phyloP scores from a whole-genome alignment of 352 stramenopile genomes.

The Phytophthora pini region DNA sequence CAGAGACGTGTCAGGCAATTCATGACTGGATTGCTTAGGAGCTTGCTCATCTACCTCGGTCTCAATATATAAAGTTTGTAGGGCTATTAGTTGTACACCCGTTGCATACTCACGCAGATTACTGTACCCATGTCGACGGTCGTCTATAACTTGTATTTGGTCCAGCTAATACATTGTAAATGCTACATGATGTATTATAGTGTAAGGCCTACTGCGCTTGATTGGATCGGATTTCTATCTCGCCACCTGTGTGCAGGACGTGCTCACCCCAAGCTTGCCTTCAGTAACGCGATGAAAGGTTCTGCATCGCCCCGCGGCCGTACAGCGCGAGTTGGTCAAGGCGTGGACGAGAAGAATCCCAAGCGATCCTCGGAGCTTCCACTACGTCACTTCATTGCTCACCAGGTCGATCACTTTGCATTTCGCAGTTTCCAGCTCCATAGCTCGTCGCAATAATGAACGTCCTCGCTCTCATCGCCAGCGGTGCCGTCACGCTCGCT shows the following conservation, averaged over 20 bases:
- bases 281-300: conserved; percentile 3
- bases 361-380: conserved; percentile 4
- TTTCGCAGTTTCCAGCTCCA: conserved; percentile 24
- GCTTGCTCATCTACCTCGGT: too few relatives aligned
- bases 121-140: too few relatives aligned
- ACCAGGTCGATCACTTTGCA: neutral
- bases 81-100: too few relatives aligned
- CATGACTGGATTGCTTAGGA: too few relatives aligned
- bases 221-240: conserved; percentile 24
- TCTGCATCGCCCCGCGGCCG: neutral
- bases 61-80: too few relatives aligned
- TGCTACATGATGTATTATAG: too few relatives aligned
- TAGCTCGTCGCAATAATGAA: conserved; percentile 25
- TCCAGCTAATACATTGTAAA: too few relatives aligned
- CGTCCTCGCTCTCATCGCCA: conserved; percentile 17
- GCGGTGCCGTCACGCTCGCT: conserved; percentile 11
- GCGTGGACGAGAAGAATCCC: conserved; percentile 6
- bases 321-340: conserved; percentile 7
- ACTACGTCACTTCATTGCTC: neutral
- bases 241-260: conserved; percentile 24
- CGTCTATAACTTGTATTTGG: too few relatives aligned
- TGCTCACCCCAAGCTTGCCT: conserved; percentile 5
- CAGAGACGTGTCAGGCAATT: too few relatives aligned
- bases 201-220: neutral
- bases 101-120: too few relatives aligned